Evolutionary conservation across 106 monocot genomes (phyloP).

Genomic region (Platanthera zijinensis): DNA sequence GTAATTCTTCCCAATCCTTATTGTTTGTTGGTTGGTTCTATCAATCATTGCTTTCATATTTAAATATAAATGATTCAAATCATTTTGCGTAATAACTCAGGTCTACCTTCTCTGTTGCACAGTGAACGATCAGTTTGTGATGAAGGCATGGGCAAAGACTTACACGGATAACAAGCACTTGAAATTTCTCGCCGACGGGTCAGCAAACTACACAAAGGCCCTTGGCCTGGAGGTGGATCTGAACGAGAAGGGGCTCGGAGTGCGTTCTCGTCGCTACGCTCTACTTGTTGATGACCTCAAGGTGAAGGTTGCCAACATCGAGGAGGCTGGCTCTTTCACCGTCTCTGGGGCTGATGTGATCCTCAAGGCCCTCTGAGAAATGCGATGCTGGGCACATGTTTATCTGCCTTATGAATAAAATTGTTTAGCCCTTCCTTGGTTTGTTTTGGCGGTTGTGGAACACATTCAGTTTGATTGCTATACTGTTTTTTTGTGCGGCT

Average conservation of each 20-base stretch:
- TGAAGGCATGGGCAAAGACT: slow-evolving; percentile 93
- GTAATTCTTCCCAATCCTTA: too few species aligned
- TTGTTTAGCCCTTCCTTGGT: too few species aligned
- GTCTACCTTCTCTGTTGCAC: neutral
- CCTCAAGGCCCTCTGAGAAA: slow-evolving; percentile 54
- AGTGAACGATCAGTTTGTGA: slow-evolving; percentile 94
- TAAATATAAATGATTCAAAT: too few species aligned
- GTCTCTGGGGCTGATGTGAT: slow-evolving; percentile 90
- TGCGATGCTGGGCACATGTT: neutral
- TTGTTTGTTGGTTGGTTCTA: too few species aligned
- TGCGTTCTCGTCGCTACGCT: slow-evolving; percentile 69
- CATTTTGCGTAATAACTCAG: too few species aligned
- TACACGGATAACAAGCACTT: slow-evolving; percentile 83
- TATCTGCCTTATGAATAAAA: too few species aligned
- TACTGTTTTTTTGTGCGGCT: too few species aligned
- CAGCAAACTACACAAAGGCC: slow-evolving; percentile 64
- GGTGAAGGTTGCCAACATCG: slow-evolving; percentile 73
- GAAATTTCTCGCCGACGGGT: slow-evolving; percentile 88
- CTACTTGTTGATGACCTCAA: slow-evolving; percentile 67
- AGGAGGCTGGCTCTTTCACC: slow-evolving; percentile 87
- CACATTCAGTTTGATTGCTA: too few species aligned
- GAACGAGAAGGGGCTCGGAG: slow-evolving; percentile 75
- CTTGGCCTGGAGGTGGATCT: slow-evolving; percentile 92
- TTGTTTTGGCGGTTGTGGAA: too few species aligned
- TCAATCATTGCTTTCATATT: too few species aligned